Percentiles rank a stretch among this genome's conserved stretches.
Conservation (phyloP, 208 protist species). For the Herpetomonas tarakana region DNA sequence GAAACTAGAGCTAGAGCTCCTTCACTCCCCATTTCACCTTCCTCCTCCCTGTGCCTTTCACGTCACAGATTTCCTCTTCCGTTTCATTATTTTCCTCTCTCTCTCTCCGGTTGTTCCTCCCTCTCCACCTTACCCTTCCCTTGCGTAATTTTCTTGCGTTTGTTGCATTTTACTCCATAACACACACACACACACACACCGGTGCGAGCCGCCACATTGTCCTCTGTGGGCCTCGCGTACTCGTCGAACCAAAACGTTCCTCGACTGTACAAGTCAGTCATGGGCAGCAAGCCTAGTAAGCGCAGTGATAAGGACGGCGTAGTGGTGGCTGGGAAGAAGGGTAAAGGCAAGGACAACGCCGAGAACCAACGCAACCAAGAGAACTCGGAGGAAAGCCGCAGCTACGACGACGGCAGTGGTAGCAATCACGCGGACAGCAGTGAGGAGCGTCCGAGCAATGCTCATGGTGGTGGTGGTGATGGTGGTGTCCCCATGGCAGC, state of each 20-base stretch:
- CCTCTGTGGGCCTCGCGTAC: too few relatives aligned
- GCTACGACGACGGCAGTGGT: background rate
- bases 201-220: too few relatives aligned
- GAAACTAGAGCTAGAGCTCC: too few relatives aligned
- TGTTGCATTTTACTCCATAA: too few relatives aligned
- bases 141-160: background rate
- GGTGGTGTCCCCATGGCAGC: too few relatives aligned
- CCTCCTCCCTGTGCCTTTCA: too few relatives aligned
- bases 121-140: background rate
- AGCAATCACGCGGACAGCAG: background rate
- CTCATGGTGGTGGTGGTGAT: background rate
- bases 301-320: slow-evolving; percentile 2
- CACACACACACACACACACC: too few relatives aligned
- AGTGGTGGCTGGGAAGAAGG: background rate
- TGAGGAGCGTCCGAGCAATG: slow-evolving; percentile 3
- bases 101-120: background rate
- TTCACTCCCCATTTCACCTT: slow-evolving; percentile 3
- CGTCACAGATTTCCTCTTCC: background rate
- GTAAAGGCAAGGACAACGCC: background rate
- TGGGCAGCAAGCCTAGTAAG: slow-evolving; percentile 26
- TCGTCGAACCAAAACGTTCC: too few relatives aligned
- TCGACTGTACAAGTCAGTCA: too few relatives aligned
- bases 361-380: background rate
- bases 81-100: slow-evolving; percentile 7
- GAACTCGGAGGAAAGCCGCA: background rate